phyloP scores from a whole-genome alignment of 148 eudicot genomes.

The Rhododendron mucronatum region DNA sequence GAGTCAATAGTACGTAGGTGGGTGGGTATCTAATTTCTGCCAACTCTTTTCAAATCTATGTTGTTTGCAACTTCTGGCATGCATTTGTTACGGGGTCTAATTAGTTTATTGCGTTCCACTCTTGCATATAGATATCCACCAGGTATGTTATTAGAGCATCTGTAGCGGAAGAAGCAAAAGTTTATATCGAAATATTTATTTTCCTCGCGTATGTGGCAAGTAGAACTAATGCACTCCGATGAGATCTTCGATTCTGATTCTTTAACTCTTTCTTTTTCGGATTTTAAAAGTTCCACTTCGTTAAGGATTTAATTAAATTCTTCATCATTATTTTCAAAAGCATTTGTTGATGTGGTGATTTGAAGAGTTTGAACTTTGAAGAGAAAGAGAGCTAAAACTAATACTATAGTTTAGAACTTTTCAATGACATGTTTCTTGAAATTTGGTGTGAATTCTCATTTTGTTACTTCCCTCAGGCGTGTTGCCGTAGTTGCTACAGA shows the following conservation, averaged over 20 bases:
- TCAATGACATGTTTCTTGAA: not conserved
- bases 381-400: not conserved
- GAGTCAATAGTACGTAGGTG: not conserved
- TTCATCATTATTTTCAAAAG: no score
- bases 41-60: not conserved
- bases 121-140: not conserved
- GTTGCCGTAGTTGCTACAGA: not conserved
- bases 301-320: not conserved
- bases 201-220: no score
- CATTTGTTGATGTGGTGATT: not conserved
- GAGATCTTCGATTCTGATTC: not conserved
- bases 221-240: not conserved
- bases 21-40: not conserved
- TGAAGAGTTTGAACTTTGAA: not conserved
- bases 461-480: not conserved
- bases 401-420: not conserved
- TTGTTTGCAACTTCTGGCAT: not conserved
- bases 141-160: not conserved
- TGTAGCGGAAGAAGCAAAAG: no score
- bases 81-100: not conserved
- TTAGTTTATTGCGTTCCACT: no score
- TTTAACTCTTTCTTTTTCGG: not conserved
- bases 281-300: not conserved
- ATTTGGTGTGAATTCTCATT: not conserved
- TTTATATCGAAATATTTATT: no score